Percentiles rank a stretch among this genome's conserved stretches.
phyloP scores from a whole-genome alignment of 306 rosid species.

The Cucurbita pepo region DNA sequence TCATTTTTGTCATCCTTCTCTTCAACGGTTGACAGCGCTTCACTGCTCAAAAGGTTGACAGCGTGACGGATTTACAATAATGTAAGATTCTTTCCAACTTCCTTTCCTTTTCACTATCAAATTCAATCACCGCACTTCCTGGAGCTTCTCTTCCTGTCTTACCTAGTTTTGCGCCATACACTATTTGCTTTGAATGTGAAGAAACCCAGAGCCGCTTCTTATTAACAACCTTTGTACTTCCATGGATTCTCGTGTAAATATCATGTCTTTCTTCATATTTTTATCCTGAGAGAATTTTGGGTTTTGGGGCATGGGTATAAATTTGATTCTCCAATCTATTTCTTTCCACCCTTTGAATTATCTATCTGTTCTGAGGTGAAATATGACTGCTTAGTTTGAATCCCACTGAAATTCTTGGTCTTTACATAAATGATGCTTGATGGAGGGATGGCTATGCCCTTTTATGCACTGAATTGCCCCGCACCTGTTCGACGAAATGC shows the following conservation, averaged over 20 bases:
- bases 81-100: background rate
- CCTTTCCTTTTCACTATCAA: background rate
- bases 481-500: constrained; percentile 14
- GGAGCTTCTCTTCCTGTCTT: background rate
- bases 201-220: background rate
- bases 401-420: background rate
- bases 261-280: background rate
- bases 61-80: background rate
- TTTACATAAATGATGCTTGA: constrained; percentile 13
- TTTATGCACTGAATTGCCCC: constrained; percentile 17
- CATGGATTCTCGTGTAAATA: background rate
- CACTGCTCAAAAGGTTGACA: background rate
- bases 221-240: background rate
- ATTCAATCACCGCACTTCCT: background rate
- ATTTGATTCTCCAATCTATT: background rate
- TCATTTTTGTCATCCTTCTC: constrained; percentile 3
- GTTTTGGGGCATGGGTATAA: background rate
- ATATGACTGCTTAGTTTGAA: background rate
- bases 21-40: background rate
- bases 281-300: background rate
- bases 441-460: constrained; percentile 21
- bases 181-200: background rate
- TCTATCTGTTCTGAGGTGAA: background rate
- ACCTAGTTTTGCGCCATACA: background rate
- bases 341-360: background rate